Evolutionary conservation across 2,329 filamentous ascomycete genomes (phyloP).

Genomic region (Juglanconis sp.): DNA sequence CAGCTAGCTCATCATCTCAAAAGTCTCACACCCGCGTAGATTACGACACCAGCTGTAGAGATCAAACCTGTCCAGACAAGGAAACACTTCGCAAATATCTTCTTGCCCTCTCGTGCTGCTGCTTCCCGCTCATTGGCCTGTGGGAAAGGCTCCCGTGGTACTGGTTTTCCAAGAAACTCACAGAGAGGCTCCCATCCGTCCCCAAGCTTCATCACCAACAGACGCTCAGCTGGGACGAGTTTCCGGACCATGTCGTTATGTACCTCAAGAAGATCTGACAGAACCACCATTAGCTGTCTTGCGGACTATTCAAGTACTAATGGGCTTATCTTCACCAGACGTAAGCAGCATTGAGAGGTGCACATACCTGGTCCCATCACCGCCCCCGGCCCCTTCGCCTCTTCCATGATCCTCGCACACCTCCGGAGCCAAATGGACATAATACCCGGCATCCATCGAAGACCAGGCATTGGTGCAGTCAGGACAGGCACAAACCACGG

Average conservation of each 20-base stretch:
- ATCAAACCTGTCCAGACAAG: neutral
- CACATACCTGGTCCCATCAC: slow-evolving; percentile 1
- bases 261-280: slow-evolving; percentile 3
- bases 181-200: slow-evolving; percentile 7
- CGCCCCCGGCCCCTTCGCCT: neutral
- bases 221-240: neutral
- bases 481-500: neutral
- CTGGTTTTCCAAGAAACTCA: neutral
- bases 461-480: slow-evolving; percentile 7
- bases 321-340: neutral
- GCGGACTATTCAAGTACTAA: neutral
- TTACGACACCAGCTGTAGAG: neutral
- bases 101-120: neutral
- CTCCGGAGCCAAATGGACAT: neutral
- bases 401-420: neutral
- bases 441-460: neutral
- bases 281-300: neutral
- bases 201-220: slow-evolving; percentile 6
- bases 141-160: neutral
- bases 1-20: neutral
- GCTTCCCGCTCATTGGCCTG: neutral
- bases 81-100: neutral
- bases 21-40: neutral
- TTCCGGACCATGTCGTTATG: slow-evolving; percentile 5
- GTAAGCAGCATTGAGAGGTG: neutral